phyloP scores from a whole-genome alignment of 371 early-diverging fungal species.

The Rhizopus delemar region DNA sequence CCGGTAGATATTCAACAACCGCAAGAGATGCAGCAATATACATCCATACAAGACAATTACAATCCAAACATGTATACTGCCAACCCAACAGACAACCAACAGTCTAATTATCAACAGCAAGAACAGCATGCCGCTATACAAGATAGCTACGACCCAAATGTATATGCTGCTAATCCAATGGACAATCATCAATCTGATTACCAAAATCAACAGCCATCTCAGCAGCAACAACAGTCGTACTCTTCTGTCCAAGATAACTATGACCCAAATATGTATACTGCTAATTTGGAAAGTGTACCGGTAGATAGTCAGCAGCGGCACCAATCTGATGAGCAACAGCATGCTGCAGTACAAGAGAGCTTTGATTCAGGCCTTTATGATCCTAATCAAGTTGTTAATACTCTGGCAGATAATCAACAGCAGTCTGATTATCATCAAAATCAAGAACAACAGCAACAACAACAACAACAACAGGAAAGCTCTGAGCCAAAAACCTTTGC shows the following conservation, averaged over 20 bases:
- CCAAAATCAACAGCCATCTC: background rate
- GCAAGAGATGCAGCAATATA: background rate
- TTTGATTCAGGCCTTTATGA: background rate
- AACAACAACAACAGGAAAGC: background rate
- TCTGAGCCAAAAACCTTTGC: background rate
- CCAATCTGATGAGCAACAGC: background rate
- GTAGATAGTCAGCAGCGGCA: constrained; percentile 1
- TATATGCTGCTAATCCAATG: background rate
- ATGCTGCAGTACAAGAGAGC: background rate
- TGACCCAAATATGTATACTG: background rate
- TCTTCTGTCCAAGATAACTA: background rate
- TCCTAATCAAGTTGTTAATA: background rate
- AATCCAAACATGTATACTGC: background rate
- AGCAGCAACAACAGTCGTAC: background rate
- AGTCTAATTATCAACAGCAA: background rate
- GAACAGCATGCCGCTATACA: background rate
- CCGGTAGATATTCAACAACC: constrained; percentile 1
- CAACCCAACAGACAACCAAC: background rate
- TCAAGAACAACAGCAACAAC: background rate
- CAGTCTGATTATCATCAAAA: background rate
- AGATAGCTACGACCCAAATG: background rate
- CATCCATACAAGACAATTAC: background rate
- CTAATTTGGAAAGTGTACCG: no score
- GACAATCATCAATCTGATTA: background rate
- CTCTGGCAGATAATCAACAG: no score